Evolutionary conservation across 2,329 filamentous ascomycete species (phyloP).

Genomic region (Diaporthe sp.): DNA sequence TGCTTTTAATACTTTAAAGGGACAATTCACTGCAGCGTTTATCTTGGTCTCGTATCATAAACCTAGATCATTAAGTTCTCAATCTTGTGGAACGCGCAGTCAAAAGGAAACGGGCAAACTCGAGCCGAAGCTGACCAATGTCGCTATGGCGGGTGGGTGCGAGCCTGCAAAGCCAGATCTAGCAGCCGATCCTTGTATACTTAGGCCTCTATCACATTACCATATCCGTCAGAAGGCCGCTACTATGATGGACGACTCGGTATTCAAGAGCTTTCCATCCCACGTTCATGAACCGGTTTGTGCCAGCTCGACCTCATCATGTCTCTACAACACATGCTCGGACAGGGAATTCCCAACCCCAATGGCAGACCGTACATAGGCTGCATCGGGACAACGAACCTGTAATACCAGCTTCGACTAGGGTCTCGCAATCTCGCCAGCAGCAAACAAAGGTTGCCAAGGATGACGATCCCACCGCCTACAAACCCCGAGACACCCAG

Average conservation of each 20-base stretch:
- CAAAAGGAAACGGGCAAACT: background rate
- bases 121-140: too few relatives aligned
- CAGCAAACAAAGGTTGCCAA: background rate
- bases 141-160: background rate
- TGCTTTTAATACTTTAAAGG: too few relatives aligned
- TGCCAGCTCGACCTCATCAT: too few relatives aligned
- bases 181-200: background rate
- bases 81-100: background rate
- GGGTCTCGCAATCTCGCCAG: background rate
- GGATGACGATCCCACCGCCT: background rate
- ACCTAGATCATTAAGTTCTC: too few relatives aligned
- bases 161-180: background rate
- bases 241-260: background rate
- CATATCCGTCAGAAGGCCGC: background rate
- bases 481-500: background rate
- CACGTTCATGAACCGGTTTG: too few relatives aligned
- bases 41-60: background rate
- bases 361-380: too few relatives aligned
- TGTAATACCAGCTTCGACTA: background rate
- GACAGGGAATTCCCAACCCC: too few relatives aligned
- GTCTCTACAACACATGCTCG: background rate
- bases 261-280: too few relatives aligned
- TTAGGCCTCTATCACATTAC: background rate
- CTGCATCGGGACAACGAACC: too few relatives aligned
- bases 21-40: too few relatives aligned